Base-by-base conservation (phyloP, 202 grass and related monocot species). In the Brachypodium distachyon region DNA sequence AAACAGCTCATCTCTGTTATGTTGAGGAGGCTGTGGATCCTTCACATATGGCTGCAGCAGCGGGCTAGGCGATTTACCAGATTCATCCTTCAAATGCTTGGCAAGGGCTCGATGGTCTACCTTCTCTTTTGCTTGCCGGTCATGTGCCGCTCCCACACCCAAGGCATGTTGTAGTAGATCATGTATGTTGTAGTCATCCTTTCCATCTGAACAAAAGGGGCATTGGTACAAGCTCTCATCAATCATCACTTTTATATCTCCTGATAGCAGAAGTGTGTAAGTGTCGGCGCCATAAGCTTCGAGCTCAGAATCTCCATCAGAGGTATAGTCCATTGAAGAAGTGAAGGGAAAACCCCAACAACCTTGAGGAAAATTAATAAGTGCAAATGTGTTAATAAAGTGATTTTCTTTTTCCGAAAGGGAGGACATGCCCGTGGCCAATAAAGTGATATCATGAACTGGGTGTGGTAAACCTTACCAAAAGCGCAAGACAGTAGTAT, bases 161-260 rank as follows among this genome's bases (percentile, higher is more conserved):
- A 64, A 81, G 60, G 90, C 87, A 80, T 97, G 93, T 62, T 97
- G 87, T 51, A 93, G 66, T 48, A 97, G 74, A 56, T 91, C 87
- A 75, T 81, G 74, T 32, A 51, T 62, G 47, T 48, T 85, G 25
- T 74, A 90, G 0, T 54, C 77, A 64, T 73, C 81, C 33, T 85
- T 79, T 76, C 82, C 89, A 52, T 87, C 87, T 9, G 49, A 39
- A 83, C 93, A 93, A 56, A 97, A 97, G 17, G 93, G 93, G 37
- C 93, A 93, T 59, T 28, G 72, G 44, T 82, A 93, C 17, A 61
- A 27, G 7, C 33, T 65, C 34, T 88, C 77, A 16, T 68, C 77
- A 32, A 49, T 76, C 63, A 81, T 70, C 71, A 86, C 54, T 76
- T 76, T 31, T 34, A 77, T 52, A 68, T 81, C 34, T 38, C 90